These are phyloP conservation scores for Pichia eremophila DNA, from an alignment of 805 yeast species.

Conservation along the genomic window DNA sequence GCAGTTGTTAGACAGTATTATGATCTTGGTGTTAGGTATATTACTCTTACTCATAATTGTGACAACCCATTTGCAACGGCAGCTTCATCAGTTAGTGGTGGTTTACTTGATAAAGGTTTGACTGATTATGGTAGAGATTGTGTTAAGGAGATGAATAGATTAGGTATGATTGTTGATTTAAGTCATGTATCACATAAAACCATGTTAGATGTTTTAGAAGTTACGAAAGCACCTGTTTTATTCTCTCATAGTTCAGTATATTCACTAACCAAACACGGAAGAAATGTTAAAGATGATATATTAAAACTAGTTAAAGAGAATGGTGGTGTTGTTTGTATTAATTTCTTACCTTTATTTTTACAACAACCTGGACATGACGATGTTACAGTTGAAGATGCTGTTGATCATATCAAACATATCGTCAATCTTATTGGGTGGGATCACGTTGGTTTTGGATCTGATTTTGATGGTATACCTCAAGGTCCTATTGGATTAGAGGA, in stretches of 20 bases:
- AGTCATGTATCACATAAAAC: constrained; percentile 45
- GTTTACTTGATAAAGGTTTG: constrained; percentile 37
- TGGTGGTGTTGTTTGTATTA: constrained; percentile 41
- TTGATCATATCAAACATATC: constrained; percentile 35
- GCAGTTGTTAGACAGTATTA: constrained; percentile 40
- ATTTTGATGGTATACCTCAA: constrained; percentile 43
- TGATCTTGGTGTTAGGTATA: constrained; percentile 44
- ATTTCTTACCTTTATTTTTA: constrained; percentile 37
- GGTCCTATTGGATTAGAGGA: constrained; percentile 43
- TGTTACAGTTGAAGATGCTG: constrained; percentile 40
- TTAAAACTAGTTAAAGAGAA: constrained; percentile 30
- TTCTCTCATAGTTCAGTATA: constrained; percentile 42
- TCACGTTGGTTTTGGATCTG: constrained; percentile 45
- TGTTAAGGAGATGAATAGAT: constrained; percentile 40
- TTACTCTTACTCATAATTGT: constrained; percentile 46
- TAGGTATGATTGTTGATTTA: constrained; percentile 46
- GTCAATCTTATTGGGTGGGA: constrained; percentile 42
- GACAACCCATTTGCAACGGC: constrained; percentile 52
- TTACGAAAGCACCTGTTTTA: constrained; percentile 38
- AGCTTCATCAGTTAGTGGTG: constrained; percentile 38
- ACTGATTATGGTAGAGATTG: constrained; percentile 33
- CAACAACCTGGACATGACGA: constrained; percentile 23
- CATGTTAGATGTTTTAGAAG: constrained; percentile 34
- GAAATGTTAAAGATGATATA: constrained; percentile 44
- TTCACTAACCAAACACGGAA: constrained; percentile 29